These are phyloP conservation scores for Acrodontium crateriforme DNA, from an alignment of 2,329 filamentous ascomycete genomes.

Conservation along the genomic window DNA sequence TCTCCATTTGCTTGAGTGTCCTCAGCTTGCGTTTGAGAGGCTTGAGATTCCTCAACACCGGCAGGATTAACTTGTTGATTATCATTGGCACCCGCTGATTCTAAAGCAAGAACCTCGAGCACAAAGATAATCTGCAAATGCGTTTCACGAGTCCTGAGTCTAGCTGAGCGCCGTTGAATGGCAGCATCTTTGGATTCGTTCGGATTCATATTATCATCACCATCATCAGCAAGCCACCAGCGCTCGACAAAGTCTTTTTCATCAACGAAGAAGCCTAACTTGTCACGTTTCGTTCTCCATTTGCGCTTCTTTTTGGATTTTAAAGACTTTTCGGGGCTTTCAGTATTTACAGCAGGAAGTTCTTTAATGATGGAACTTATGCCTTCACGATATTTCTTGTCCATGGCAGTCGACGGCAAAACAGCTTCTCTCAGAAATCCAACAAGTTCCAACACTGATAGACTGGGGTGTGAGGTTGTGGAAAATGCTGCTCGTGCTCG, in stretches of 20 bases:
- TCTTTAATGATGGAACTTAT: slow-evolving; percentile 52
- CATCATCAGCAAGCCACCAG: slow-evolving; percentile 56
- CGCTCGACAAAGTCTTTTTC: slow-evolving; percentile 51
- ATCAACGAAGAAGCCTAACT: slow-evolving; percentile 51
- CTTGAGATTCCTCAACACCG: slow-evolving; percentile 8
- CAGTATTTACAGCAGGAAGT: slow-evolving; percentile 16
- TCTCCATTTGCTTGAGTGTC: slow-evolving; percentile 7
- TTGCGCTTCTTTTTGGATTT: slow-evolving; percentile 39
- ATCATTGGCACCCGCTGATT: slow-evolving; percentile 25
- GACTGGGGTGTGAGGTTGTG: slow-evolving; percentile 44
- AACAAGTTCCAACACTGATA: slow-evolving; percentile 50
- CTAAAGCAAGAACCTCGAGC: slow-evolving; percentile 60
- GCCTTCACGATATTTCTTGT: slow-evolving; percentile 67
- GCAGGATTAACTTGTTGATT: slow-evolving; percentile 1
- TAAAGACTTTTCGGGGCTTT: slow-evolving; percentile 6
- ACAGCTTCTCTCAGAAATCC: slow-evolving; percentile 45
- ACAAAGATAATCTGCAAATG: slow-evolving; percentile 70
- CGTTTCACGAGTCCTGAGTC: slow-evolving; percentile 60
- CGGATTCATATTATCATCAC: slow-evolving; percentile 12
- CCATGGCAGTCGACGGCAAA: slow-evolving; percentile 41
- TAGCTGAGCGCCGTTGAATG: slow-evolving; percentile 48
- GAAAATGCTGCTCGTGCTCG: slow-evolving; percentile 59
- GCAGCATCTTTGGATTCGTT: slow-evolving; percentile 34
- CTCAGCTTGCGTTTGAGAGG: slow-evolving; percentile 18
- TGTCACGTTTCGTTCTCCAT: slow-evolving; percentile 49